Conservation (phyloP, 345 rosid genomes). For the Corchorus capsularis region DNA sequence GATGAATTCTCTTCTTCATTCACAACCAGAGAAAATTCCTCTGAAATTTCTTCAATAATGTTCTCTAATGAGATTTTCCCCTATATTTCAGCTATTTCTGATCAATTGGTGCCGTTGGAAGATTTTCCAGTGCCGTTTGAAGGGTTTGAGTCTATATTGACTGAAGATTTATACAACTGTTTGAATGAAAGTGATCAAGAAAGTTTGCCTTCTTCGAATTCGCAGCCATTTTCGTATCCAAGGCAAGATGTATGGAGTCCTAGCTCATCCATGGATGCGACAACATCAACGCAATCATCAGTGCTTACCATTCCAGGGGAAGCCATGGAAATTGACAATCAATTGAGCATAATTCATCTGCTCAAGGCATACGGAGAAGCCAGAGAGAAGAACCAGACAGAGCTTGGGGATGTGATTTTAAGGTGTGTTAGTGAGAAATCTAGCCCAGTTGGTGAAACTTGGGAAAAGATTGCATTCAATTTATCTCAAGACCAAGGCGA, state of each 20-base stretch:
- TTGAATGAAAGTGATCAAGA: constrained; percentile 23
- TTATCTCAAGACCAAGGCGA: constrained; percentile 30
- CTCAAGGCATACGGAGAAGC: constrained; percentile 53
- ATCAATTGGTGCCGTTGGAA: constrained; percentile 26
- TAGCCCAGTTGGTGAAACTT: constrained; percentile 39
- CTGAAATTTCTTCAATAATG: constrained; percentile 17
- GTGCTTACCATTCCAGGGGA: constrained; percentile 20
- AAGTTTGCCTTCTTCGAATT: constrained; percentile 7
- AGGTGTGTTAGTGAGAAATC: constrained; percentile 27
- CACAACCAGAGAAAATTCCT: constrained; percentile 21
- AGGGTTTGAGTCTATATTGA: constrained; percentile 19
- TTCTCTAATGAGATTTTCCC: constrained; percentile 18
- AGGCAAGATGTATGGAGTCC: constrained; percentile 37
- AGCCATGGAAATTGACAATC: constrained; percentile 29
- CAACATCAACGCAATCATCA: background rate
- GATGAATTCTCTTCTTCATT: constrained; percentile 36
- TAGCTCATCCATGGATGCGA: constrained; percentile 25
- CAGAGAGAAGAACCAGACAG: constrained; percentile 31
- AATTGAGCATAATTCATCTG: constrained; percentile 33
- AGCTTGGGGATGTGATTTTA: constrained; percentile 27
- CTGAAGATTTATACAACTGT: background rate
- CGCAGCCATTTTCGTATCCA: constrained; percentile 13
- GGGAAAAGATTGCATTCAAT: constrained; percentile 49
- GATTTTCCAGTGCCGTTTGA: constrained; percentile 27
- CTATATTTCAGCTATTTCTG: constrained; percentile 8